These are phyloP conservation scores for Biscutella laevigata DNA, from an alignment of 441 rosid genomes.

Conservation along the genomic window DNA sequence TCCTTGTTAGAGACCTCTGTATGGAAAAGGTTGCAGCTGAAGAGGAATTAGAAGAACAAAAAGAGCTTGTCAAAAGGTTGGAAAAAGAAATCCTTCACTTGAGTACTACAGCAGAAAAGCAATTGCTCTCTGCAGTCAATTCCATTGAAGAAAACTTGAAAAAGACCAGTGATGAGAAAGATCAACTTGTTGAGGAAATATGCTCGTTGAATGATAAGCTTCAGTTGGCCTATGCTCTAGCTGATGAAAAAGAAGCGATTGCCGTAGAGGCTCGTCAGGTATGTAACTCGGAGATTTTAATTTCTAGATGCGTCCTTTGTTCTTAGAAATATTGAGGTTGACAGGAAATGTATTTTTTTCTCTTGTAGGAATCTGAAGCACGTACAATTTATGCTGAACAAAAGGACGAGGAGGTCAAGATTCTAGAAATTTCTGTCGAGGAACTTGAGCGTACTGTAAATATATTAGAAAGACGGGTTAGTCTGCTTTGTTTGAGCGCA, in stretches of 20 bases:
- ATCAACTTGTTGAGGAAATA: slow-evolving; percentile 52
- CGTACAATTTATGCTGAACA: slow-evolving; percentile 69
- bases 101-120: slow-evolving; percentile 45
- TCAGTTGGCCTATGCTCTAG: slow-evolving; percentile 59
- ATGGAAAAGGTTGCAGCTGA: slow-evolving; percentile 58
- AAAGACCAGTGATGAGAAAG: slow-evolving; percentile 45
- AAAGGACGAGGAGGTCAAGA: slow-evolving; percentile 87
- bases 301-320: slow-evolving; percentile 3
- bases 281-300: slow-evolving; percentile 9
- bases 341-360: background rate
- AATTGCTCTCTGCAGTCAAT: slow-evolving; percentile 38
- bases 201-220: slow-evolving; percentile 54
- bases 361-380: slow-evolving; percentile 67
- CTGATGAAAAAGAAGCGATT: slow-evolving; percentile 86
- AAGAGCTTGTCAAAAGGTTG: slow-evolving; percentile 54
- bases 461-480: slow-evolving; percentile 82
- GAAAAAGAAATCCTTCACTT: slow-evolving; percentile 68
- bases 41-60: slow-evolving; percentile 62
- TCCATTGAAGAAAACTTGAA: slow-evolving; percentile 45
- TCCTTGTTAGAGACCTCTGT: slow-evolving; percentile 59
- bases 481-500: slow-evolving; percentile 14
- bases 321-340: background rate
- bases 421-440: slow-evolving; percentile 79
- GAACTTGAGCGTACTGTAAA: slow-evolving; percentile 85
- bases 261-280: slow-evolving; percentile 86